These are phyloP conservation scores for Daldinia sp. DNA, from an alignment of 2,329 filamentous ascomycete species.

Conservation along the genomic window DNA sequence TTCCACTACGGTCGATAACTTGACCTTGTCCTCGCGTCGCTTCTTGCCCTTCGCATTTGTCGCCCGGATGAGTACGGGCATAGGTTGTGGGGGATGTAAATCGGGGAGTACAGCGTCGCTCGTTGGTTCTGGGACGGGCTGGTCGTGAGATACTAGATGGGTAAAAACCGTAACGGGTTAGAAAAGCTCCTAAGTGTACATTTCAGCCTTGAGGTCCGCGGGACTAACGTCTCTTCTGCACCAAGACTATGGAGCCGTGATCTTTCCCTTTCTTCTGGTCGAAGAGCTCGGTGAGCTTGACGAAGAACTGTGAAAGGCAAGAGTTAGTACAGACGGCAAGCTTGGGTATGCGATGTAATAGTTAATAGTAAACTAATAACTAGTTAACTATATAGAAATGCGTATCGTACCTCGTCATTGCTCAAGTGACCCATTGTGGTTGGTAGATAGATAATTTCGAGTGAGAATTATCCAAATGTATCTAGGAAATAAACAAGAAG, in stretches of 20 bases:
- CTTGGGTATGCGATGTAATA: not conserved
- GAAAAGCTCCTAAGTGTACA: not conserved
- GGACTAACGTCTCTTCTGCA: constrained; percentile 76
- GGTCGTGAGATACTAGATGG: constrained; percentile 58
- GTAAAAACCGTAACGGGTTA: not conserved
- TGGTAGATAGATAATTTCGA: not conserved
- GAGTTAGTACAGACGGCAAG: constrained; percentile 13
- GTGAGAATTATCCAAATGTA: not conserved
- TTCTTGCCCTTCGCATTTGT: constrained; percentile 80
- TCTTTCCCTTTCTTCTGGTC: constrained; percentile 73
- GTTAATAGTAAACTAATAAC: no score
- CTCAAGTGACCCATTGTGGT: constrained; percentile 62
- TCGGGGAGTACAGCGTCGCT: constrained; percentile 70
- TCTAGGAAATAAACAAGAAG: not conserved
- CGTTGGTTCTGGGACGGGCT: constrained; percentile 58
- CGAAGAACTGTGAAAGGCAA: constrained; percentile 75
- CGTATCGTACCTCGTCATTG: constrained; percentile 68
- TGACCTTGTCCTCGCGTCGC: constrained; percentile 71
- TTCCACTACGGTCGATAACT: constrained; percentile 85
- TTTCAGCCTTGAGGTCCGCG: no score
- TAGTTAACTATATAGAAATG: not conserved
- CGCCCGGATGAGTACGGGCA: constrained; percentile 84
- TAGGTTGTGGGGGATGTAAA: constrained; percentile 67
- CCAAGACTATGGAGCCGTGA: constrained; percentile 79
- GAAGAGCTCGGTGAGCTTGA: constrained; percentile 75